A percentile compares a stretch with the other conserved stretches of the same genome.
These are phyloP conservation scores for Colletotrichum cordylinicola DNA, from an alignment of 2,329 filamentous ascomycete genomes.

Conservation along the genomic window DNA sequence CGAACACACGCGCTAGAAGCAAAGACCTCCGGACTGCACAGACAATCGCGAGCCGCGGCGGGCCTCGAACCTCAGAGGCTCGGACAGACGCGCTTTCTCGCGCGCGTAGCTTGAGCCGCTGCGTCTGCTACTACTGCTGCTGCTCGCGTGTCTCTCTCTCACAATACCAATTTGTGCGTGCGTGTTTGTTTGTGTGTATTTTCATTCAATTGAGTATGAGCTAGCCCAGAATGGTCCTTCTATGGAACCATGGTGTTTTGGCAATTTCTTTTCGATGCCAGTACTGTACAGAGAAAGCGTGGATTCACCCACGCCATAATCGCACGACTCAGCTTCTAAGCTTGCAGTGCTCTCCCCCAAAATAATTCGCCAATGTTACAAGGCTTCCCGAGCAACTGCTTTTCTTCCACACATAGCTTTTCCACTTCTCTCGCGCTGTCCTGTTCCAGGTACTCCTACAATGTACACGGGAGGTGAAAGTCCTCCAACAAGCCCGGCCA, in stretches of 20 bases:
- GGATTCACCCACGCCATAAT: slow-evolving; percentile 17
- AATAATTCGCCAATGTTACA: slow-evolving; percentile 16
- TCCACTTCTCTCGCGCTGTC: slow-evolving; percentile 1
- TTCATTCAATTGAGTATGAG: slow-evolving; percentile 20
- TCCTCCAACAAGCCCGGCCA: slow-evolving; percentile 15
- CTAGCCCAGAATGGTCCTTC: slow-evolving; percentile 15
- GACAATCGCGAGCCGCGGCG: neutral
- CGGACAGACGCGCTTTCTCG: neutral
- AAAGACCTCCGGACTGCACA: slow-evolving; percentile 10
- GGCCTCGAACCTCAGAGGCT: neutral
- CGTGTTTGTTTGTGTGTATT: slow-evolving; percentile 16
- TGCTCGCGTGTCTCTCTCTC: neutral
- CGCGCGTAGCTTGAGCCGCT: neutral
- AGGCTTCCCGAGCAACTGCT: slow-evolving; percentile 21
- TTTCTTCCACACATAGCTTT: slow-evolving; percentile 19
- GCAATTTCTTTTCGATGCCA: slow-evolving; percentile 18
- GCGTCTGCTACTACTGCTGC: neutral
- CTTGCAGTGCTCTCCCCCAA: slow-evolving; percentile 15
- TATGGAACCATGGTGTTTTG: slow-evolving; percentile 7
- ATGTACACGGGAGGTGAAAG: slow-evolving; percentile 17
- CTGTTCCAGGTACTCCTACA: slow-evolving; percentile 15
- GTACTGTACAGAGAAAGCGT: slow-evolving; percentile 20
- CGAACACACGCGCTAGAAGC: neutral
- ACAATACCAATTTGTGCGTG: neutral
- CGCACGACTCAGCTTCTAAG: slow-evolving; percentile 18